Conservation (phyloP, 768 basidiomycete species). For the Amanita pseudoporphyria region DNA sequence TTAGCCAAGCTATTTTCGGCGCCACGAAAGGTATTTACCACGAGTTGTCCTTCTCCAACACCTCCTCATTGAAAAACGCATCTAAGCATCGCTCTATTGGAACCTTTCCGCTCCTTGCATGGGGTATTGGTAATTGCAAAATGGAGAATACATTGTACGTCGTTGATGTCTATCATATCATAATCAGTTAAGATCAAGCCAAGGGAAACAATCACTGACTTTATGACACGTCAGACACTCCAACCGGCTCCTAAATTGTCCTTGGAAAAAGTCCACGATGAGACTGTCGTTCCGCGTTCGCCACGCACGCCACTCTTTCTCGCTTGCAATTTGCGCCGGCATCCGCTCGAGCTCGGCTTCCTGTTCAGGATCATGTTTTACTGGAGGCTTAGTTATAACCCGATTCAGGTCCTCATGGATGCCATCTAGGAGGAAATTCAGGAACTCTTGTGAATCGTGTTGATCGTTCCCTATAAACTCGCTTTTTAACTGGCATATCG, state of each 20-base stretch:
- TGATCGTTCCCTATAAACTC: slow-evolving; percentile 86
- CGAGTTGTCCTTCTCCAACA: slow-evolving; percentile 87
- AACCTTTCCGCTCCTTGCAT: slow-evolving; percentile 48
- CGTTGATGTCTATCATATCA: slow-evolving; percentile 82
- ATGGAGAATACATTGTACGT: slow-evolving; percentile 98
- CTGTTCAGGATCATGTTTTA: slow-evolving; percentile 60
- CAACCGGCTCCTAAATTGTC: slow-evolving; percentile 87
- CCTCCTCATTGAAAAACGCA: slow-evolving; percentile 82
- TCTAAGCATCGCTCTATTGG: slow-evolving; percentile 78
- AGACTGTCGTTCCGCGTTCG: slow-evolving; percentile 84
- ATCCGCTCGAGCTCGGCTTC: slow-evolving; percentile 86
- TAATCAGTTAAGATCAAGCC: background rate
- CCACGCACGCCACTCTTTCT: slow-evolving; percentile 90
- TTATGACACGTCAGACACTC: slow-evolving; percentile 87
- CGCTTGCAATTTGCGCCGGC: slow-evolving; percentile 80
- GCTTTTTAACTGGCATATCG: slow-evolving; percentile 39
- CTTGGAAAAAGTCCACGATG: slow-evolving; percentile 96
- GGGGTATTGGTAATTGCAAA: slow-evolving; percentile 82
- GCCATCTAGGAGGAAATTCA: slow-evolving; percentile 88
- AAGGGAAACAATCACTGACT: slow-evolving; percentile 30
- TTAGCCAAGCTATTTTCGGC: background rate
- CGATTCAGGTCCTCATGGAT: slow-evolving; percentile 86
- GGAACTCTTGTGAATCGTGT: slow-evolving; percentile 97
- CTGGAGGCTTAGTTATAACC: slow-evolving; percentile 59
- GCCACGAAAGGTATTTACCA: slow-evolving; percentile 46